Evolutionary conservation across 768 basidiomycete genomes (phyloP), one percentile per base, ranked within the genome.

Genomic region (Pleurotus eryngii): DNA sequence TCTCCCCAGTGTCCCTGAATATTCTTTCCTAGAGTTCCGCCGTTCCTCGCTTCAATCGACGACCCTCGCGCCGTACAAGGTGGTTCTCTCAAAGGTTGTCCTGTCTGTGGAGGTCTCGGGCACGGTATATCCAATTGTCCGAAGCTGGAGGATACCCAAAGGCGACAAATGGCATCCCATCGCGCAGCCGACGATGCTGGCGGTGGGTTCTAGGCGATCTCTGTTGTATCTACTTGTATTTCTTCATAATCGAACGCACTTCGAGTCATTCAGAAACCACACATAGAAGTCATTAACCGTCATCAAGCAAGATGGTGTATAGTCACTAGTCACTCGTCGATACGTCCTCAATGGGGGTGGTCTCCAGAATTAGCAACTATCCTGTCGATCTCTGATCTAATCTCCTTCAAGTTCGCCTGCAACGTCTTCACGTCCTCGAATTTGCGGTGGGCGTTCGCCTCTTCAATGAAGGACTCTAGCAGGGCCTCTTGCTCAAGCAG

Each of bases 41-140:
- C 92, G 18, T 98, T 98, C 78, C 73, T 99, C 63, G 74, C 81
- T 56, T 89, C 86, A 2, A 86, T 98, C 58, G 95, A 98, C 38
- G 97, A 98, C 72, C 91, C 95, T 8, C 85, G 92, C 43, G 86
- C 85, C 1, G 84, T 81, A 1, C 87, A 90, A 66, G 90, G 90
- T 15, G 89, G 85, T 11, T 78, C 83, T 2, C 70, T 93, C 58
- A 90, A 86, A 60, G 95, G 95, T 15, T 99, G 97, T 74, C 88
- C 93, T 1, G 93, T 98, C 40, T 99, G 97, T 75, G 97, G 97
- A 90, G 90, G 95, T 69, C 84, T 99, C 57, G 97, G 96, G 15
- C 97, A 99, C 64, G 86, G 85, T 20, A 91, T 98, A 56, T 86
- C 89, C 6, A 95, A 95, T 66, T 99, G 97, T 67, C 97, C 97